Evolutionary conservation across 257 asterid genomes (phyloP).

Genomic region (Penstemon davidsonii): DNA sequence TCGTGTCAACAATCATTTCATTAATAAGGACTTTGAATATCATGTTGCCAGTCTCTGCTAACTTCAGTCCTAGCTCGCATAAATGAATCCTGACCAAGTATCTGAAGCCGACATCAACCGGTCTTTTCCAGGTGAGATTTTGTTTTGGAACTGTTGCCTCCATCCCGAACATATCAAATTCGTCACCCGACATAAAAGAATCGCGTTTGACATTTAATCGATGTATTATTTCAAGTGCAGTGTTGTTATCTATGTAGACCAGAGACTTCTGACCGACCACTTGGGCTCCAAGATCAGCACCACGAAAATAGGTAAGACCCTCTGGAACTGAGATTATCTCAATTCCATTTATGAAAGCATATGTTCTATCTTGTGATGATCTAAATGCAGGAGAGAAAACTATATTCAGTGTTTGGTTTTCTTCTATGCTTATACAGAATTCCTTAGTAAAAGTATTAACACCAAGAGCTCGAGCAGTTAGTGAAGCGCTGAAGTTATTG

Average conservation of each 20-base stretch:
- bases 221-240: too few species aligned
- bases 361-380: constrained; percentile 3
- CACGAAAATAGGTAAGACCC: too few species aligned
- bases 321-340: too few species aligned
- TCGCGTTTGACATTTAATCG: too few species aligned
- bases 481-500: constrained; percentile 7
- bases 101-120: constrained; percentile 52
- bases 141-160: constrained; percentile 18
- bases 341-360: not conserved
- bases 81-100: constrained; percentile 58
- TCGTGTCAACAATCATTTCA: constrained; percentile 37
- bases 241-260: too few species aligned
- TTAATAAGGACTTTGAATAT: constrained; percentile 41
- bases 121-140: constrained; percentile 39
- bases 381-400: constrained; percentile 17
- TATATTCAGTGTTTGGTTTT: constrained; percentile 18
- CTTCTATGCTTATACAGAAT: constrained; percentile 27
- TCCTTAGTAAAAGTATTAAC: not conserved
- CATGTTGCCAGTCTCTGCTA: constrained; percentile 27
- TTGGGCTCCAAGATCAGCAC: too few species aligned
- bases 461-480: constrained; percentile 11
- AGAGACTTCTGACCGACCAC: too few species aligned
- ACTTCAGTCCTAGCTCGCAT: constrained; percentile 39
- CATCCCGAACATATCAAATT: too few species aligned
- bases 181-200: too few species aligned